Conservation (phyloP, 768 basidiomycete genomes). For the Favolaschia claudopus region DNA sequence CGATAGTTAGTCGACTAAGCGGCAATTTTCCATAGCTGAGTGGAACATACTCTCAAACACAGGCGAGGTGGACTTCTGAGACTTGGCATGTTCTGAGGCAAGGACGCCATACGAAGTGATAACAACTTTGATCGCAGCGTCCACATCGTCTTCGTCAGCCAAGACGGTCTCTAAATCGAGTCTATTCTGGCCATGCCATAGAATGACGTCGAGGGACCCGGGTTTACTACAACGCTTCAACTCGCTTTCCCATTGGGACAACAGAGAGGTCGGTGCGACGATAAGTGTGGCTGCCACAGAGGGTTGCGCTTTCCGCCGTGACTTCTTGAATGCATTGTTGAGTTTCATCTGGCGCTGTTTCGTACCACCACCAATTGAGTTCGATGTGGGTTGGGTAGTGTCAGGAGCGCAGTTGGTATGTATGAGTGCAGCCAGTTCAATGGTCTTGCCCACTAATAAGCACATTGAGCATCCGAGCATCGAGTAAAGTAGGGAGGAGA, state of each 20-base stretch:
- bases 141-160: conserved; percentile 59
- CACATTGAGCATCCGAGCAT: too few relatives aligned
- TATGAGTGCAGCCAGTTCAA: conserved; percentile 90
- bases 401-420: conserved; percentile 73
- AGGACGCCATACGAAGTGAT: conserved; percentile 93
- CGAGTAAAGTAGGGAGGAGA: too few relatives aligned
- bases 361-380: conserved; percentile 32
- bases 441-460: conserved; percentile 96
- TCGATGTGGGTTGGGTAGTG: conserved; percentile 39
- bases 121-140: conserved; percentile 73
- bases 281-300: conserved; percentile 78
- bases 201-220: conserved; percentile 66
- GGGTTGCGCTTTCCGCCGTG: conserved; percentile 40
- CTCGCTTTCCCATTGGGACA: conserved; percentile 95
- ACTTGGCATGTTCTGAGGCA: conserved; percentile 85
- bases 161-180: conserved; percentile 69
- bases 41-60: conserved; percentile 79
- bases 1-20: conserved; percentile 10
- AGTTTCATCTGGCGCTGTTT: conserved; percentile 68
- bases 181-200: conserved; percentile 93
- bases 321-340: conserved; percentile 66
- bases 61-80: conserved; percentile 59
- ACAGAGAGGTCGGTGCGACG: conserved; percentile 89
- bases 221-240: conserved; percentile 83
- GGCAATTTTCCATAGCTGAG: too few relatives aligned